Percentiles rank a stretch among this genome's conserved stretches.
These are phyloP conservation scores for Marvania coccoides DNA, from an alignment of 139 green algal genomes.

Conservation along the genomic window DNA sequence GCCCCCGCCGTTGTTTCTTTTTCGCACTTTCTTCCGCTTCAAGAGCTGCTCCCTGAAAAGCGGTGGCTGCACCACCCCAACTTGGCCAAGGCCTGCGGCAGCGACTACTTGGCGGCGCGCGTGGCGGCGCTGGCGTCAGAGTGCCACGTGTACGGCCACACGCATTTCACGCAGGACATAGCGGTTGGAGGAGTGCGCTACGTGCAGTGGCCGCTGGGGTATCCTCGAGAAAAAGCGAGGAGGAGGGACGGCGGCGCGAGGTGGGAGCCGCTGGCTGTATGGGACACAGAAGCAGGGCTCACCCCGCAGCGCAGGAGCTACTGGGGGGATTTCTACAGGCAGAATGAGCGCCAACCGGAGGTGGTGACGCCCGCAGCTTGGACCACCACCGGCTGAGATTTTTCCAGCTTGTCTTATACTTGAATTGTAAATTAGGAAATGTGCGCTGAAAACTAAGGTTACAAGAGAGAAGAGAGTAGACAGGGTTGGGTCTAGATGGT, in stretches of 20 bases:
- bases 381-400: no score
- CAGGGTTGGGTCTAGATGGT: no score
- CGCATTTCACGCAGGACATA: constrained; percentile 60
- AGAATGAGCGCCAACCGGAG: not conserved
- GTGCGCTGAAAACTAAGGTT: no score
- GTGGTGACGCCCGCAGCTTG: not conserved
- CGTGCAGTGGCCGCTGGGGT: constrained; percentile 45
- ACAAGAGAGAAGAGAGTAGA: no score
- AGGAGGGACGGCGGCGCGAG: constrained; percentile 2
- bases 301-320: constrained; percentile 17
- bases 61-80: constrained; percentile 59
- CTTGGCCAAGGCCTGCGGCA: constrained; percentile 58
- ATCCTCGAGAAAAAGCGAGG: constrained; percentile 30
- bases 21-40: constrained; percentile 46
- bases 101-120: constrained; percentile 34
- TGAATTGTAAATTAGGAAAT: no score
- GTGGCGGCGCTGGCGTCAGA: constrained; percentile 34
- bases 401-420: no score
- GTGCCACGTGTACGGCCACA: constrained; percentile 66
- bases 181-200: constrained; percentile 35
- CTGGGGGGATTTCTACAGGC: constrained; percentile 15
- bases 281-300: constrained; percentile 13
- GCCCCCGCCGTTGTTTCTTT: constrained; percentile 37
- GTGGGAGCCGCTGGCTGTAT: constrained; percentile 39
- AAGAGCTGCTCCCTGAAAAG: constrained; percentile 66